A percentile compares a stretch with the other conserved stretches of the same genome.
phyloP scores from a whole-genome alignment of 2,329 filamentous ascomycete genomes.

The Aschersonia sp. region DNA sequence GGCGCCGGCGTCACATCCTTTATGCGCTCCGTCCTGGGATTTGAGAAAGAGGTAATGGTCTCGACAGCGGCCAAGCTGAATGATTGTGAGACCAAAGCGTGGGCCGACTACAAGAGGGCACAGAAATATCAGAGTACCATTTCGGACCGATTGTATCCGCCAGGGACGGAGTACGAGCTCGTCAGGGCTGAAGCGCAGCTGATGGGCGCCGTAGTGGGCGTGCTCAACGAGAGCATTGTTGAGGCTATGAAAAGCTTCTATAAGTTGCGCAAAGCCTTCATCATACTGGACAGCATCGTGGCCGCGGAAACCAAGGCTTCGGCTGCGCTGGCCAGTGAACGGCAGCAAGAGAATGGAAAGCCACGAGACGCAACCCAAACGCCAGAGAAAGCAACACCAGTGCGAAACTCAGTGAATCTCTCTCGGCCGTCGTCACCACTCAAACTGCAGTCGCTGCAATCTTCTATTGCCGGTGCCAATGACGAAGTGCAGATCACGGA shows the following conservation, averaged over 20 bases:
- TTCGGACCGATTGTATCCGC: constrained; percentile 48
- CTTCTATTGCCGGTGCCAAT: constrained; percentile 30
- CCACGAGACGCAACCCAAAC: constrained; percentile 29
- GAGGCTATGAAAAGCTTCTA: constrained; percentile 88
- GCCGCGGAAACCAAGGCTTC: constrained; percentile 47
- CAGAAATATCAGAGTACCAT: constrained; percentile 39
- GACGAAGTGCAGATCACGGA: constrained; percentile 49
- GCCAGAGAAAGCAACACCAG: constrained; percentile 13
- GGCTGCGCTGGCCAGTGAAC: constrained; percentile 19
- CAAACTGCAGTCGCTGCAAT: constrained; percentile 9
- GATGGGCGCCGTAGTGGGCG: constrained; percentile 76
- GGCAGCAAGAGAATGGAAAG: constrained; percentile 8
- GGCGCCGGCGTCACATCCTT: constrained; percentile 72
- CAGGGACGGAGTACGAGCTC: constrained; percentile 76
- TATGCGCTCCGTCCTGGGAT: constrained; percentile 72
- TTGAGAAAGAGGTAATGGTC: constrained; percentile 83
- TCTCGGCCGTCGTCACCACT: constrained; percentile 5
- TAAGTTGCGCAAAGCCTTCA: constrained; percentile 77
- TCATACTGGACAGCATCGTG: constrained; percentile 67
- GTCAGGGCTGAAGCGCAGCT: constrained; percentile 75
- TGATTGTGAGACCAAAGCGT: constrained; percentile 63
- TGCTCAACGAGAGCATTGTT: constrained; percentile 83
- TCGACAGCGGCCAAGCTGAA: constrained; percentile 60
- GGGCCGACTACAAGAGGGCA: constrained; percentile 61
- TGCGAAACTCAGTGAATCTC: constrained; percentile 2